A percentile compares a stretch with the other conserved stretches of the same genome.
phyloP scores from a whole-genome alignment of 768 basidiomycete genomes.

The Albatrellus ellisii region DNA sequence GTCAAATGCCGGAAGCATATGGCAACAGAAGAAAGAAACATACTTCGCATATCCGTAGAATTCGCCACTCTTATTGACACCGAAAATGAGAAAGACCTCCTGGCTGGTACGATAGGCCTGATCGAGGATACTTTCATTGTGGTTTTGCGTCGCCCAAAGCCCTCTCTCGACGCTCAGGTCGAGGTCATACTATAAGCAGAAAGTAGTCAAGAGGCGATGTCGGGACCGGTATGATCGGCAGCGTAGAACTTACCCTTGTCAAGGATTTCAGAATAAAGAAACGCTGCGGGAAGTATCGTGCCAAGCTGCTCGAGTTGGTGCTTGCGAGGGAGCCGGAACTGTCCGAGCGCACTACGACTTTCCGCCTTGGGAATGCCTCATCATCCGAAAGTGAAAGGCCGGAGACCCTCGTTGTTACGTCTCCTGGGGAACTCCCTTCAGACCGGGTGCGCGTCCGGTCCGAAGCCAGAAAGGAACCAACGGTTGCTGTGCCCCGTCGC shows the following conservation, averaged over 20 bases:
- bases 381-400: conserved; percentile 27
- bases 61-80: conserved; percentile 88
- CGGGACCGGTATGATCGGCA: neutral
- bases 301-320: conserved; percentile 72
- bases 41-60: conserved; percentile 90
- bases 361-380: conserved; percentile 19
- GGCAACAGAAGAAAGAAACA: conserved; percentile 12
- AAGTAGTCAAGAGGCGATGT: neutral
- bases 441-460: neutral
- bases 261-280: conserved; percentile 88
- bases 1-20: neutral
- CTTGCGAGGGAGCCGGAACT: conserved; percentile 65
- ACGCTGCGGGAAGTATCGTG: conserved; percentile 70
- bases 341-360: conserved; percentile 26
- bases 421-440: conserved; percentile 6
- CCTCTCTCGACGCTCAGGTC: conserved; percentile 69
- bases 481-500: conserved; percentile 4
- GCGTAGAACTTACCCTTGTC: conserved; percentile 42
- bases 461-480: conserved; percentile 2
- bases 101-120: conserved; percentile 86
- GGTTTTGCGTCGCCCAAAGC: conserved; percentile 85
- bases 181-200: conserved; percentile 46
- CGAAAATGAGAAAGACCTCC: conserved; percentile 83
- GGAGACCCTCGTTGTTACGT: conserved; percentile 8
- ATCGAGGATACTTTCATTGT: conserved; percentile 85